Evolutionary conservation across 2,329 filamentous ascomycete species (phyloP), one percentile per base, ranked within the genome.

Genomic region (Fonsecaea monophora): DNA sequence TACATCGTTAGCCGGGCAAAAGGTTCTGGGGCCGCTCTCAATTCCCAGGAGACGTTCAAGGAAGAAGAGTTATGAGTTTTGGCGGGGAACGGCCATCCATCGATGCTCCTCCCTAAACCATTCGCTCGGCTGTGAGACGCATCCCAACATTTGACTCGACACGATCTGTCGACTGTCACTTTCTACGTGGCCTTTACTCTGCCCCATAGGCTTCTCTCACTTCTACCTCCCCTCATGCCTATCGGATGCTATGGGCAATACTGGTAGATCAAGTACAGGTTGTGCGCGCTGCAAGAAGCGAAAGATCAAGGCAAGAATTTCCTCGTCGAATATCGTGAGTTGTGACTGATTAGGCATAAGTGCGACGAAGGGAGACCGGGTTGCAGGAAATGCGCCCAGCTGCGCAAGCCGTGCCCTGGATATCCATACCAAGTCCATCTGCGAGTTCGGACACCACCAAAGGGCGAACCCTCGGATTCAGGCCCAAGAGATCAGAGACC

Each of bases 351-450:
- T 25, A 45, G 5, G 40, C 12, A 35, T 25, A 40, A 72, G 71
- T 72, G 71, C 37, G 71, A 72, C 30, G 71, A 72, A 62, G 66
- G 63, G 10, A 68, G 58, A 54, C 69, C 69, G 2, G 70, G 68
- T 4, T 72, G 71, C 55, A 64, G 55, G 21, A 63, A 65, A 62
- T 72, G 71, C 53, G 71, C 69, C 12, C 71, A 68, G 48, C 62
- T 68, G 56, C 69, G 53, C 48, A 67, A 70, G 48, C 63, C 64
- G 21, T 72, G 71, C 50, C 71, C 71, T 32, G 71, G 71, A 15
- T 72, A 72, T 60, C 71, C 68, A n/a, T 70, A 65, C 57, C 68
- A 70, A 42, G 53, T 72, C 34, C 68, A 72, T 45, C 66, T 72
- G 37, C 63, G 70, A 18, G 6, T 72, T 58, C 62, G 70, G 10